A percentile compares a stretch with the other conserved stretches of the same genome.
Conservation (phyloP, 164 flowering plant genomes). For the Sextonia rubra region DNA sequence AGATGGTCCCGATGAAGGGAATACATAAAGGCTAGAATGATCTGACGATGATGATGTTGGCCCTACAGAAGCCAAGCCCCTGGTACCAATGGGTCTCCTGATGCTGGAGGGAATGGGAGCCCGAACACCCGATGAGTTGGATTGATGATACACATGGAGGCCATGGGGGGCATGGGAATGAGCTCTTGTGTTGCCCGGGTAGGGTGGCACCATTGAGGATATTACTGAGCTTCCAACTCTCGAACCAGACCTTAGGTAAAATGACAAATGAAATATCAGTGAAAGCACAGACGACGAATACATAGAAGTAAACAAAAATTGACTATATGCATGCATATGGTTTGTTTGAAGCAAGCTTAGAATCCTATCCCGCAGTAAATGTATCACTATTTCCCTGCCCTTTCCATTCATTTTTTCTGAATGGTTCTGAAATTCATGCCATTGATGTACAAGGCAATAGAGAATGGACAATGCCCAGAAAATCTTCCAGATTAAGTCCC, state of each 20-base stretch:
- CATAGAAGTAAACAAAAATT: background rate
- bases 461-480: no score
- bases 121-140: slow-evolving; percentile 2
- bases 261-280: background rate
- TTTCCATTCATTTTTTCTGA: no score
- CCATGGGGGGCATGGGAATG: slow-evolving; percentile 68
- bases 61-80: slow-evolving; percentile 36
- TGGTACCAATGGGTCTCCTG: slow-evolving; percentile 22
- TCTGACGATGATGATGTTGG: slow-evolving; percentile 56
- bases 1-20: slow-evolving; percentile 52
- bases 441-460: no score
- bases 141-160: slow-evolving; percentile 62
- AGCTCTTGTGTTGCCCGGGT: slow-evolving; percentile 64
- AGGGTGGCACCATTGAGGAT: slow-evolving; percentile 56
- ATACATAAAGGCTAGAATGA: slow-evolving; percentile 49
- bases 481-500: no score
- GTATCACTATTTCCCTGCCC: no score
- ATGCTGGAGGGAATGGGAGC: background rate
- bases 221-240: slow-evolving; percentile 54
- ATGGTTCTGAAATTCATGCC: no score
- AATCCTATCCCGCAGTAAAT: background rate
- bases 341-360: background rate
- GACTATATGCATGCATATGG: background rate
- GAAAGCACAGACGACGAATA: no score
- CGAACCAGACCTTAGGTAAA: slow-evolving; percentile 26